These are phyloP conservation scores for Cyanidioschyzon merolae DNA, from an alignment of 23 red algal genomes.

Conservation along the genomic window DNA sequence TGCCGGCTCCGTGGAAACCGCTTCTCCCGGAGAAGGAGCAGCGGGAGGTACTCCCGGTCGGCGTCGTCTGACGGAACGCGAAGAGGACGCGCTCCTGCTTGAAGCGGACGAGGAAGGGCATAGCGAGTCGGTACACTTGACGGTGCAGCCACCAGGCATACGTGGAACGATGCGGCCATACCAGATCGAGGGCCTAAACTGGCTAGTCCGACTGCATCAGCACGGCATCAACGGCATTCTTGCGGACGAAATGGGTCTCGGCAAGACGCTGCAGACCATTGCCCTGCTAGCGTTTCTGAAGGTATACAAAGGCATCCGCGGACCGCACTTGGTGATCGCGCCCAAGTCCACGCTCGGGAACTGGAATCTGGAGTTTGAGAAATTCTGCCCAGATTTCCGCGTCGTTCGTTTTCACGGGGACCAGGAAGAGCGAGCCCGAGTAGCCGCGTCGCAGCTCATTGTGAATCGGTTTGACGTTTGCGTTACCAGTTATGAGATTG, in stretches of 20 bases:
- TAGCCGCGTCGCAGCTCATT: constrained; percentile 33
- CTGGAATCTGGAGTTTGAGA: constrained; percentile 73
- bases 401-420: constrained; percentile 82
- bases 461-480: constrained; percentile 80
- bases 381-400: constrained; percentile 72
- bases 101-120: constrained; percentile 34
- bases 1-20: neutral
- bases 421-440: constrained; percentile 41
- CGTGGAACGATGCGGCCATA: constrained; percentile 76
- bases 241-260: constrained; percentile 98
- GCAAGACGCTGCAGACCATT: constrained; percentile 97
- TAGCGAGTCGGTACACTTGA: constrained; percentile 53
- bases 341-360: constrained; percentile 94
- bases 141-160: constrained; percentile 65
- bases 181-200: constrained; percentile 97
- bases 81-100: constrained; percentile 91
- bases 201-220: constrained; percentile 74
- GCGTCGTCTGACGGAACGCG: constrained; percentile 87
- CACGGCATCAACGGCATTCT: constrained; percentile 93
- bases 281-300: constrained; percentile 75
- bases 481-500: constrained; percentile 93
- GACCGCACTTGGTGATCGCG: constrained; percentile 92
- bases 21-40: neutral
- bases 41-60: neutral
- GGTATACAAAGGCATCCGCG: constrained; percentile 65